Percentiles rank a stretch among this genome's conserved stretches.
These are phyloP conservation scores for Penicillium argentinense DNA, from an alignment of 495 filamentous ascomycete genomes.

Conservation along the genomic window DNA sequence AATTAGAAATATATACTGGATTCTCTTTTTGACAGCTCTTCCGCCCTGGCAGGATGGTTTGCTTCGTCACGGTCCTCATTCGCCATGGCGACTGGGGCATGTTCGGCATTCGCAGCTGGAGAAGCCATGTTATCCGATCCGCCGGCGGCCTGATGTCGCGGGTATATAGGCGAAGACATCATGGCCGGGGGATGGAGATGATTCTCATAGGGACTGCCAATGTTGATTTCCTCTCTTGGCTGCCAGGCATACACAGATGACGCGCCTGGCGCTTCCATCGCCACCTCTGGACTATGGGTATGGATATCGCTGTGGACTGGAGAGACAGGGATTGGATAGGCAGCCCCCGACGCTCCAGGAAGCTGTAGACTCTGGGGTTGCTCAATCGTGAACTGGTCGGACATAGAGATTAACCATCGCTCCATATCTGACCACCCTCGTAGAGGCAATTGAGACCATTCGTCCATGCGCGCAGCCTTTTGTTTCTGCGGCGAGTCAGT, in stretches of 20 bases:
- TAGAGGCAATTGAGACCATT: slow-evolving; percentile 28
- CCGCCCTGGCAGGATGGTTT: slow-evolving; percentile 10
- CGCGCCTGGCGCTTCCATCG: slow-evolving; percentile 2
- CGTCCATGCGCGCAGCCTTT: slow-evolving; percentile 28
- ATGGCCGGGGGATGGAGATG: slow-evolving; percentile 3
- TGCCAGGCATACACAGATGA: slow-evolving; percentile 13
- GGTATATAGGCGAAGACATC: slow-evolving; percentile 10
- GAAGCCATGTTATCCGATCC: slow-evolving; percentile 8
- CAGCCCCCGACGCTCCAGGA: neutral
- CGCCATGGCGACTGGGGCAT: neutral
- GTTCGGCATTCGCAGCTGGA: slow-evolving; percentile 1
- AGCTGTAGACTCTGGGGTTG: neutral
- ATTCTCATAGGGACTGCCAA: slow-evolving; percentile 11
- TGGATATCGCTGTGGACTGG: neutral
- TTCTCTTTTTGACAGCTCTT: slow-evolving; percentile 18
- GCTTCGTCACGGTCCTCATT: neutral
- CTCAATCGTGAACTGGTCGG: slow-evolving; percentile 17
- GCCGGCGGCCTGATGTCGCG: slow-evolving; percentile 3
- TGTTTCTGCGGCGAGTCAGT: slow-evolving; percentile 14
- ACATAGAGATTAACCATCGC: slow-evolving; percentile 19
- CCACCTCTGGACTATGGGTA: neutral
- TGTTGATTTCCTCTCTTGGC: slow-evolving; percentile 1
- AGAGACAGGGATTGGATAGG: slow-evolving; percentile 6
- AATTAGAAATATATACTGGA: slow-evolving; percentile 27
- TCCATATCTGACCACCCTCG: slow-evolving; percentile 22